Evolutionary conservation across 352 stramenopile genomes (phyloP).

Genomic region (Phytophthora cryptogea): DNA sequence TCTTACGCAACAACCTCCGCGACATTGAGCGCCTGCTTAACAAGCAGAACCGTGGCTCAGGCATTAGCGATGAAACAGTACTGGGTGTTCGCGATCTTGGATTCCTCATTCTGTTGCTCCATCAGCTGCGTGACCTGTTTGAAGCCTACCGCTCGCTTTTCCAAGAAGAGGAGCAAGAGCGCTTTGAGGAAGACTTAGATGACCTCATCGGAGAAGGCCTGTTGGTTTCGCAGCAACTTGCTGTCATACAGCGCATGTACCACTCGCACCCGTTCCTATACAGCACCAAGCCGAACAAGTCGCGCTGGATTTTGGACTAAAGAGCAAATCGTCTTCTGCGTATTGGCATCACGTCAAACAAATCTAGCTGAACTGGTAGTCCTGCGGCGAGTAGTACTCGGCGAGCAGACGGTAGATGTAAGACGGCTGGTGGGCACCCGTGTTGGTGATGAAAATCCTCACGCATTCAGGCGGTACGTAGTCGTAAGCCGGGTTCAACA

Average conservation of each 20-base stretch:
- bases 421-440: slow-evolving; percentile 96
- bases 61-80: slow-evolving; percentile 32
- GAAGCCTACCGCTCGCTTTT: slow-evolving; percentile 74
- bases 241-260: slow-evolving; percentile 89
- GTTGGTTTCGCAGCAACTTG: slow-evolving; percentile 79
- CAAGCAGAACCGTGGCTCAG: slow-evolving; percentile 64
- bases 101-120: slow-evolving; percentile 71
- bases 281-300: slow-evolving; percentile 46
- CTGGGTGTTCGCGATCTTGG: slow-evolving; percentile 73
- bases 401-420: slow-evolving; percentile 99
- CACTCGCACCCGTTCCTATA: slow-evolving; percentile 84
- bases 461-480: slow-evolving; percentile 98
- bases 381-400: slow-evolving; percentile 98
- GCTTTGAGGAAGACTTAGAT: slow-evolving; percentile 83
- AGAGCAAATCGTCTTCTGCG: slow-evolving; percentile 17
- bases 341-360: slow-evolving; percentile 28
- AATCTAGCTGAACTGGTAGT: slow-evolving; percentile 88
- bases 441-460: slow-evolving; percentile 98
- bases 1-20: slow-evolving; percentile 78
- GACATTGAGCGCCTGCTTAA: slow-evolving; percentile 87
- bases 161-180: slow-evolving; percentile 78
- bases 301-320: slow-evolving; percentile 64
- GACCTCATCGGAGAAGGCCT: slow-evolving; percentile 80
- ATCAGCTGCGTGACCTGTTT: slow-evolving; percentile 80
- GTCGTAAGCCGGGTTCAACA: slow-evolving; percentile 97